Evolutionary conservation across 2,329 filamentous ascomycete species (phyloP), one percentile per base, ranked within the genome.

Genomic region (Alternaria metachromatica): DNA sequence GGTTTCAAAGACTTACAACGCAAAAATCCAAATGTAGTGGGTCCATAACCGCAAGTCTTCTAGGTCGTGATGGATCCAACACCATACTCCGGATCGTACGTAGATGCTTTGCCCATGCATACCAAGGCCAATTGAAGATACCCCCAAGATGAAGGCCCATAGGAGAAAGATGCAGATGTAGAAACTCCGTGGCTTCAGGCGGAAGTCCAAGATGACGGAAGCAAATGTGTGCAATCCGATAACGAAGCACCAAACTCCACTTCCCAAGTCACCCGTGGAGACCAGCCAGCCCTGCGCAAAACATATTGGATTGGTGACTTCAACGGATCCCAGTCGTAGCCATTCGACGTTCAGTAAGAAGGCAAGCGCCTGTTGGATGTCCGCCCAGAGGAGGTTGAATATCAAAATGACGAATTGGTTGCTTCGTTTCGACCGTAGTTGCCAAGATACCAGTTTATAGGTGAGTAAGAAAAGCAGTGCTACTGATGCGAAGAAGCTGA

Each of bases 341-440:
- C 89, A 90, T 37, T 85, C 80, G 5, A 85, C 84, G 64, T 89
- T 91, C 53, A 92, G 81, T 46, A 90, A 71, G 72, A 92, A 92
- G 5, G 88, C 87, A 1, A 87, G 75, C 8, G 87, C 84, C 71
- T 92, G 90, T 71, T 90, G 87, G 59, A 91, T 84, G 69, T 92
- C 90, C 62, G 90, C 89, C 21, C 90, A 79, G 6, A 92, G 81
- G 0, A 92, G 84, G 74, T 92, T 92, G 75, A 90, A 87, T 62
- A 92, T 89, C 5, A 92, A 82, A 0, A 92, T 82, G 26, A 92
- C 84, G 71, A 92, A 90, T 76, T 92, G 90, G 67, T 91, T 92
- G 67, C 71, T 77, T 15, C 73, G 69, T 48, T 78, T 79, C 10
- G 77, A 76, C 55, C 76, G 77, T 59, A 75, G 70, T 44, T 75